Evolutionary conservation across 139 green algal genomes (phyloP).

Genomic region (Axilococcus clingmanii): DNA sequence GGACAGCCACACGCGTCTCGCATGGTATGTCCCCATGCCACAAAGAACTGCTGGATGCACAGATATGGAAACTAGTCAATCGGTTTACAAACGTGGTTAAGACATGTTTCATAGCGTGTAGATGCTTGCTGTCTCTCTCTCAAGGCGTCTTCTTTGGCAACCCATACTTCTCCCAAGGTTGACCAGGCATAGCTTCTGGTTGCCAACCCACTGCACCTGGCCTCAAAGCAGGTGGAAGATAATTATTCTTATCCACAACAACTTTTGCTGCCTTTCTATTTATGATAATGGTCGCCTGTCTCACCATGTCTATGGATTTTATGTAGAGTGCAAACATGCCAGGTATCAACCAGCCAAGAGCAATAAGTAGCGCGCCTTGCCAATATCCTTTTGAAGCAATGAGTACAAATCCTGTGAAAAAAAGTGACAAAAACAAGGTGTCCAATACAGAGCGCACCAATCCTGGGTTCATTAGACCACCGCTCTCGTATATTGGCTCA

Average conservation of each 20-base stretch:
- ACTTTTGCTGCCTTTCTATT: background rate
- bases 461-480: background rate
- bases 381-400: background rate
- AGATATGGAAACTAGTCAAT: too few relatives aligned
- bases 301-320: background rate
- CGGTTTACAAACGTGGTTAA: too few relatives aligned
- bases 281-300: background rate
- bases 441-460: background rate
- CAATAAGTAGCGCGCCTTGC: background rate
- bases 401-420: background rate
- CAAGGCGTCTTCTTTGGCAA: too few relatives aligned
- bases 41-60: too few relatives aligned
- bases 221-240: background rate
- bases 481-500: background rate
- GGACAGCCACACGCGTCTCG: too few relatives aligned
- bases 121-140: too few relatives aligned
- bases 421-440: background rate
- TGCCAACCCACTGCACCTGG: conserved; percentile 2
- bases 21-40: too few relatives aligned
- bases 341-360: background rate
- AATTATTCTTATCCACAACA: background rate
- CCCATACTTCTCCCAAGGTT: conserved; percentile 8
- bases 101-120: too few relatives aligned
- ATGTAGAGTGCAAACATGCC: background rate
- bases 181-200: background rate